Evolutionary conservation across 2,329 filamentous ascomycete species (phyloP).

Genomic region (Neonectria punicea): DNA sequence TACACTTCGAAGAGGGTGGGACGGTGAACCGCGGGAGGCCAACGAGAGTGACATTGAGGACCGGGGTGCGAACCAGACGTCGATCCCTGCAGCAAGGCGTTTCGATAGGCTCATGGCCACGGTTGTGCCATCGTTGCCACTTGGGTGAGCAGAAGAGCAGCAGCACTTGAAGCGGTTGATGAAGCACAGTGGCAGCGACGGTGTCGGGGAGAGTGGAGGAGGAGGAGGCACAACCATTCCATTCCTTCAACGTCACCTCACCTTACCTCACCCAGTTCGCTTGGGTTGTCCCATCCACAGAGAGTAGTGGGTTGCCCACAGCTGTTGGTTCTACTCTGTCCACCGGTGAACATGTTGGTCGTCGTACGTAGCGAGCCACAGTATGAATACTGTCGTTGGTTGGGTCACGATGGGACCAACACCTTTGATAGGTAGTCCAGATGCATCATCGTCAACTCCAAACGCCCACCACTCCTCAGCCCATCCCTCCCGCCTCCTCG

Average conservation of each 20-base stretch:
- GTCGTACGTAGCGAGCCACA: neutral
- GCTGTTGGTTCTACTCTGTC: too few relatives aligned
- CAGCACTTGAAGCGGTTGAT: neutral
- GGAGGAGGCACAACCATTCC: neutral
- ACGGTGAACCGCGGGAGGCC: constrained; percentile 1
- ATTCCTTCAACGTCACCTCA: neutral
- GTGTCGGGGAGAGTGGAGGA: neutral
- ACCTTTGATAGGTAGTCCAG: neutral
- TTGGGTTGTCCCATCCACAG: too few relatives aligned
- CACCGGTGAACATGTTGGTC: neutral
- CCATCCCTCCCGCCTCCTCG: neutral
- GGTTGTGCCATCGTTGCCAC: constrained; percentile 34
- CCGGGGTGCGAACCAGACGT: constrained; percentile 10
- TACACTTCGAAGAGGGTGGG: constrained; percentile 2
- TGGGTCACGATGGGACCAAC: neutral
- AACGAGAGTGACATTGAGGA: constrained; percentile 5
- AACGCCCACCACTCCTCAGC: constrained; percentile 9
- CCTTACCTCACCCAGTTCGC: neutral
- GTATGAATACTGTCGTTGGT: neutral
- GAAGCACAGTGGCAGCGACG: constrained; percentile 1
- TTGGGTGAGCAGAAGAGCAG: neutral
- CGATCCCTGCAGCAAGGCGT: constrained; percentile 46
- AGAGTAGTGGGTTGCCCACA: too few relatives aligned
- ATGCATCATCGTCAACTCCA: constrained; percentile 13
- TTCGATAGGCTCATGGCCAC: constrained; percentile 46